Percentiles rank a stretch among this genome's conserved stretches.
These are phyloP conservation scores for Puccinellia tenuiflora DNA, from an alignment of 176 grass and related monocot species.

Conservation along the genomic window DNA sequence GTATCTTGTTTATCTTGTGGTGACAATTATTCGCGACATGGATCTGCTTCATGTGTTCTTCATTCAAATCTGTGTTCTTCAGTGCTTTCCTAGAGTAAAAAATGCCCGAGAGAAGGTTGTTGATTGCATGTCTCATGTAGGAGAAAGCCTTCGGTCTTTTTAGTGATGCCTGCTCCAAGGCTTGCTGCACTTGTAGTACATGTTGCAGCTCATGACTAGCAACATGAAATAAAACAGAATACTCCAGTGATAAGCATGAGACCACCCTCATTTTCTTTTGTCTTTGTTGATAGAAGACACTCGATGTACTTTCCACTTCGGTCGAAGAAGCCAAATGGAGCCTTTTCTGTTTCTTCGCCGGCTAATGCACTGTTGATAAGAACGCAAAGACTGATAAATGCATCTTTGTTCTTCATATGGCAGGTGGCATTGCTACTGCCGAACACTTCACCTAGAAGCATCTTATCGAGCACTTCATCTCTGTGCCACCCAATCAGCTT, in stretches of 20 bases:
- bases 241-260: slow-evolving; percentile 39
- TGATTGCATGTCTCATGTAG: slow-evolving; percentile 78
- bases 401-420: slow-evolving; percentile 67
- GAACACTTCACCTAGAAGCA: slow-evolving; percentile 86
- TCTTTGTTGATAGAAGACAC: slow-evolving; percentile 73
- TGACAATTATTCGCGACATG: slow-evolving; percentile 53
- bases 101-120: slow-evolving; percentile 78
- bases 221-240: slow-evolving; percentile 82
- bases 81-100: slow-evolving; percentile 56
- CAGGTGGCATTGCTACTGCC: slow-evolving; percentile 55
- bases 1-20: slow-evolving; percentile 68
- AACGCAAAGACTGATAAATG: slow-evolving; percentile 63
- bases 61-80: slow-evolving; percentile 48
- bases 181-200: slow-evolving; percentile 63
- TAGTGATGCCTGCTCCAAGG: slow-evolving; percentile 43
- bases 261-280: slow-evolving; percentile 53
- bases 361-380: slow-evolving; percentile 78
- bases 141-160: slow-evolving; percentile 70
- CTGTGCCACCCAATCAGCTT: slow-evolving; percentile 72
- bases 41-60: slow-evolving; percentile 69
- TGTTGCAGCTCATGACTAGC: slow-evolving; percentile 80
- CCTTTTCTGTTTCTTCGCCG: slow-evolving; percentile 69
- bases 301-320: slow-evolving; percentile 51
- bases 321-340: slow-evolving; percentile 62
- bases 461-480: slow-evolving; percentile 78